Evolutionary conservation across 2,329 filamentous ascomycete species (phyloP).

Genomic region (Sporothrix schenckii): DNA sequence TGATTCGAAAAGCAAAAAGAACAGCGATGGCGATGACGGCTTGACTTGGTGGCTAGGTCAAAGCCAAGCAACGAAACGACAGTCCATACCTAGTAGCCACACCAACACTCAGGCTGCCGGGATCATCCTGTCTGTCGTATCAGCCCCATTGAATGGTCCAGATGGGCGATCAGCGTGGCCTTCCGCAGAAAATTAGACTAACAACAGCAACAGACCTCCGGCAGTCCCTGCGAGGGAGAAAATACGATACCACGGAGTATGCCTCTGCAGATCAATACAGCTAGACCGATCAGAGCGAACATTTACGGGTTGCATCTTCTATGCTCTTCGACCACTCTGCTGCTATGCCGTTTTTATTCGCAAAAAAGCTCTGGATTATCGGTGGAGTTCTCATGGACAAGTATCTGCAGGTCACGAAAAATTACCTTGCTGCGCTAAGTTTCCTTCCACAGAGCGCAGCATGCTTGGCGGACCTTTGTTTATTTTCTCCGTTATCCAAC

Average conservation of each 20-base stretch:
- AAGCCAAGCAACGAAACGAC: not conserved
- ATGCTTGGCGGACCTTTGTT: not conserved
- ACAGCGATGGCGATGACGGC: not conserved
- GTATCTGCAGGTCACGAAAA: slow-evolving; percentile 20
- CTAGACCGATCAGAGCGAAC: slow-evolving; percentile 5
- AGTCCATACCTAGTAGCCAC: not conserved
- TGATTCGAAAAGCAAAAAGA: not conserved
- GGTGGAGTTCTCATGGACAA: slow-evolving; percentile 2
- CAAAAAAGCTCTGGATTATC: not conserved
- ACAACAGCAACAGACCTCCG: not conserved
- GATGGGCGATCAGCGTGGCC: not conserved
- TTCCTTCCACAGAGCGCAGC: not conserved
- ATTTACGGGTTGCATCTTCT: not conserved
- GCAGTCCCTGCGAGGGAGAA: not conserved
- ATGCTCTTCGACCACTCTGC: not conserved
- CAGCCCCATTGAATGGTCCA: slow-evolving; percentile 2
- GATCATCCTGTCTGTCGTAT: not conserved
- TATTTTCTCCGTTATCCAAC: slow-evolving; percentile 3
- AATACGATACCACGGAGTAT: not conserved
- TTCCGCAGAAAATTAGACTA: not conserved
- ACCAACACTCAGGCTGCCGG: not conserved
- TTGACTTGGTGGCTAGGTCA: not conserved
- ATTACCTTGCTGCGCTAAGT: not conserved
- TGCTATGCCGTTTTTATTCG: not conserved
- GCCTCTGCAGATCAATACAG: slow-evolving; percentile 1